Conservation (phyloP, 768 basidiomycete species). For the Botryobasidium botryosum region DNA sequence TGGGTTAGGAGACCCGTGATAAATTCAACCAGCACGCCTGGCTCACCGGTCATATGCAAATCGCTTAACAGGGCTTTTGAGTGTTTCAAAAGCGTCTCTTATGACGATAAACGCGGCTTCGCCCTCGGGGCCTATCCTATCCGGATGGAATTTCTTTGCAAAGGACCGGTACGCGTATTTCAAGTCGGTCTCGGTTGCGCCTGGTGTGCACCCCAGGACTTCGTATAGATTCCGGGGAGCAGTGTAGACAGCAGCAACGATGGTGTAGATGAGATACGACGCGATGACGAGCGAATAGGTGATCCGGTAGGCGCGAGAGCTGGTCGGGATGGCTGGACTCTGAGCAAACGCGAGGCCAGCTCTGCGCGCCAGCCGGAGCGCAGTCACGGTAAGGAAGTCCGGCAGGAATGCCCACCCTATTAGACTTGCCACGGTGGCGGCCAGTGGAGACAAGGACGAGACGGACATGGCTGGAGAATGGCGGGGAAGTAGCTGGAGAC, state of each 20-base stretch:
- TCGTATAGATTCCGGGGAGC: slow-evolving; percentile 65
- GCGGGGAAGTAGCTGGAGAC: too few species aligned
- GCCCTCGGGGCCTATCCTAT: slow-evolving; percentile 34
- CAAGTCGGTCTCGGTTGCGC: slow-evolving; percentile 47
- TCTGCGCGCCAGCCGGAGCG: not conserved
- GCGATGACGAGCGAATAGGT: slow-evolving; percentile 14
- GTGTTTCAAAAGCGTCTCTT: slow-evolving; percentile 56
- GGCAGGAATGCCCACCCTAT: too few species aligned
- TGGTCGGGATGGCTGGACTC: too few species aligned
- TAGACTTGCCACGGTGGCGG: too few species aligned
- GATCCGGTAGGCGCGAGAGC: slow-evolving; percentile 9
- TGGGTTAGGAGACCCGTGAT: slow-evolving; percentile 1
- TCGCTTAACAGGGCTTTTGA: slow-evolving; percentile 57
- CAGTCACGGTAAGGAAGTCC: too few species aligned
- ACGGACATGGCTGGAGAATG: too few species aligned
- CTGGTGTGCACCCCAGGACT: slow-evolving; percentile 42
- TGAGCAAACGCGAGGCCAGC: slow-evolving; percentile 4
- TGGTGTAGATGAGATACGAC: slow-evolving; percentile 15
- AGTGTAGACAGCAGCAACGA: slow-evolving; percentile 25
- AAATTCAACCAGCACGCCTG: not conserved
- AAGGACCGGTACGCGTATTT: slow-evolving; percentile 62
- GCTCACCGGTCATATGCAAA: slow-evolving; percentile 76
- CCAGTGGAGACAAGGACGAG: too few species aligned
- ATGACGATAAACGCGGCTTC: slow-evolving; percentile 52
- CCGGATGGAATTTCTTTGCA: slow-evolving; percentile 60